Conservation (phyloP, 257 asterid species). For the Solanum dulcamara region DNA sequence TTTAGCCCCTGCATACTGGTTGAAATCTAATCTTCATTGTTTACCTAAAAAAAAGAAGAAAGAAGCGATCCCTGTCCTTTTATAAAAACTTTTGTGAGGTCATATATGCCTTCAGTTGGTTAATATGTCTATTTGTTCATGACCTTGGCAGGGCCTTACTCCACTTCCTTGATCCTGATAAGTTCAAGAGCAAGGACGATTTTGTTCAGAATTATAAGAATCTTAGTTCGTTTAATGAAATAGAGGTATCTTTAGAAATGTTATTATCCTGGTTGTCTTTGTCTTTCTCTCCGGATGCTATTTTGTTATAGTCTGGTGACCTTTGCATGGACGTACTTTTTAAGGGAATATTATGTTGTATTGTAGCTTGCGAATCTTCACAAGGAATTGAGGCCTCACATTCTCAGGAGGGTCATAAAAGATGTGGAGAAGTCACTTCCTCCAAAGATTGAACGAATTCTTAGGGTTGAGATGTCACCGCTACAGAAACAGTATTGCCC, state of each 20-base stretch:
- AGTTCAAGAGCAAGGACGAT: slow-evolving; percentile 84
- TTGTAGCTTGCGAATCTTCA: slow-evolving; percentile 92
- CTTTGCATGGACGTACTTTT: background rate
- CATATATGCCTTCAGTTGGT: background rate
- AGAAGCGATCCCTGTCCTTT: background rate
- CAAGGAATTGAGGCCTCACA: slow-evolving; percentile 97
- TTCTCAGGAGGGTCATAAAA: slow-evolving; percentile 94
- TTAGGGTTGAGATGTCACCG: slow-evolving; percentile 99
- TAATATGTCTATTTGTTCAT: slow-evolving; percentile 8
- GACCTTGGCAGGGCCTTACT: slow-evolving; percentile 77
- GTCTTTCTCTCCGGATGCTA: background rate
- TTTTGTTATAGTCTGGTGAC: background rate
- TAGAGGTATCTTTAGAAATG: slow-evolving; percentile 46
- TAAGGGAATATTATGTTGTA: background rate
- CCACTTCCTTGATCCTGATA: slow-evolving; percentile 93
- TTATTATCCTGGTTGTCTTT: background rate
- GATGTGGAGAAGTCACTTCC: slow-evolving; percentile 99
- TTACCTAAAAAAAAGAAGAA: background rate
- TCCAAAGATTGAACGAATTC: slow-evolving; percentile 95
- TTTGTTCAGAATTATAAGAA: slow-evolving; percentile 90
- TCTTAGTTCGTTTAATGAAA: slow-evolving; percentile 84
- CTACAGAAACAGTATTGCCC: slow-evolving; percentile 87
- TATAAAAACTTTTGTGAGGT: background rate
- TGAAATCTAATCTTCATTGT: background rate
- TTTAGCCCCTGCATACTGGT: background rate